These are phyloP conservation scores for Cercophora sp. DNA, from an alignment of 495 filamentous ascomycete species.

Conservation along the genomic window DNA sequence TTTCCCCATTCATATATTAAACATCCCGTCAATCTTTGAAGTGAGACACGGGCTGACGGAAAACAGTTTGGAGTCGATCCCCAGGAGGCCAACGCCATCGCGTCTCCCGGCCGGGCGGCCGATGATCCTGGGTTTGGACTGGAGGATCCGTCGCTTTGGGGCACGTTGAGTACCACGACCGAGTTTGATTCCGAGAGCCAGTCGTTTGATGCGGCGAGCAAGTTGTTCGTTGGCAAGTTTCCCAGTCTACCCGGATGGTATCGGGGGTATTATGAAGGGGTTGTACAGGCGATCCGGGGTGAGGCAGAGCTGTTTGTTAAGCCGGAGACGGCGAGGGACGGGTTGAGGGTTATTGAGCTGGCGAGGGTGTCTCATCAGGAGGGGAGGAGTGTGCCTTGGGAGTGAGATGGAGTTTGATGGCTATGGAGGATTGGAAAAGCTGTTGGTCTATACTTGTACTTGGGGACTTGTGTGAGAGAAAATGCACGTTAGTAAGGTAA, in stretches of 20 bases:
- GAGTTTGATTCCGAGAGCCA: slow-evolving; percentile 22
- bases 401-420: not conserved
- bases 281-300: slow-evolving; percentile 45
- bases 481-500: no score
- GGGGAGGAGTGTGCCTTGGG: slow-evolving; percentile 24
- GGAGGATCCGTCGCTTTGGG: slow-evolving; percentile 43
- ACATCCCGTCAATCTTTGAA: no score
- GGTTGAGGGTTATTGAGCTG: slow-evolving; percentile 64
- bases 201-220: slow-evolving; percentile 18
- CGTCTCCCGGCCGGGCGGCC: slow-evolving; percentile 41
- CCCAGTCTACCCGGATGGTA: slow-evolving; percentile 50
- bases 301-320: slow-evolving; percentile 50
- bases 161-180: slow-evolving; percentile 30
- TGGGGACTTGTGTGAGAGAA: no score
- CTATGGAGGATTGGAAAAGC: not conserved
- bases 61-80: slow-evolving; percentile 55
- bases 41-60: not conserved
- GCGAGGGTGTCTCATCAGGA: slow-evolving; percentile 44
- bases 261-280: slow-evolving; percentile 59
- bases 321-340: slow-evolving; percentile 55
- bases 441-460: no score
- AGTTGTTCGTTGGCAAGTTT: slow-evolving; percentile 28
- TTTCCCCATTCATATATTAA: not conserved
- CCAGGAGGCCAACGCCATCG: slow-evolving; percentile 65
- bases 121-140: slow-evolving; percentile 45